Evolutionary conservation across 1,284 basidiomycete species (phyloP).

Genomic region (Ceratobasidium sp.): DNA sequence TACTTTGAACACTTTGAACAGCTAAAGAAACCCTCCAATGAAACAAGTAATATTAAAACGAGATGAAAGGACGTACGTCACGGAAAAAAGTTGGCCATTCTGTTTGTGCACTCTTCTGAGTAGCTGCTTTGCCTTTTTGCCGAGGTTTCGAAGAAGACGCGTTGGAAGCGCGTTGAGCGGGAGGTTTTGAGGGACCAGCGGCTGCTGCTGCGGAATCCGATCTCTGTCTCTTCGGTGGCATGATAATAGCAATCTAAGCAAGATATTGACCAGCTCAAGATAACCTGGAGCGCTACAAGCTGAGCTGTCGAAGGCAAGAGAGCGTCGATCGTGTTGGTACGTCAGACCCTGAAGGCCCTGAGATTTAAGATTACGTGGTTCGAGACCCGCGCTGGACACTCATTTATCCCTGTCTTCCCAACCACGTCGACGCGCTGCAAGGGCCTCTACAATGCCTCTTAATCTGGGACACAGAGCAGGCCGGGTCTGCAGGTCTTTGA

Average conservation of each 20-base stretch:
- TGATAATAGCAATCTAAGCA: neutral
- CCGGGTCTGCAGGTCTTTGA: constrained; percentile 31
- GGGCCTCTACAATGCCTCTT: constrained; percentile 17
- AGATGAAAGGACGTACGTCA: constrained; percentile 7
- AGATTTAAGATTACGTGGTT: constrained; percentile 18
- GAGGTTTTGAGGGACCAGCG: constrained; percentile 25
- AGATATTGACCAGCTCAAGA: too few relatives aligned
- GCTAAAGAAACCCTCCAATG: constrained; percentile 39
- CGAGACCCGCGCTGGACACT: neutral
- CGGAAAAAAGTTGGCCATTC: constrained; percentile 37
- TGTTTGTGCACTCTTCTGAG: constrained; percentile 5
- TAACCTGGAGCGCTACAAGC: too few relatives aligned
- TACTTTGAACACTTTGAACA: constrained; percentile 52
- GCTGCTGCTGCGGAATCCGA: neutral
- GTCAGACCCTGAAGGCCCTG: constrained; percentile 15
- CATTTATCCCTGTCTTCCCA: constrained; percentile 7
- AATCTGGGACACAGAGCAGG: constrained; percentile 40
- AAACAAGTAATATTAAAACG: neutral
- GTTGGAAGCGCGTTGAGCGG: constrained; percentile 27
- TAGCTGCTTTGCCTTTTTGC: constrained; percentile 6
- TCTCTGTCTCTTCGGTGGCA: constrained; percentile 41
- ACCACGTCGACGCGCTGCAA: constrained; percentile 38
- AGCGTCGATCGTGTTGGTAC: constrained; percentile 33
- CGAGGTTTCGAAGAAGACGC: neutral
- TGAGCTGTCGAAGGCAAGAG: neutral